Percentiles rank a stretch among this genome's conserved stretches.
Evolutionary conservation across 2,329 filamentous ascomycete genomes (phyloP).

Genomic region (Paraconiothyrium brasiliense): DNA sequence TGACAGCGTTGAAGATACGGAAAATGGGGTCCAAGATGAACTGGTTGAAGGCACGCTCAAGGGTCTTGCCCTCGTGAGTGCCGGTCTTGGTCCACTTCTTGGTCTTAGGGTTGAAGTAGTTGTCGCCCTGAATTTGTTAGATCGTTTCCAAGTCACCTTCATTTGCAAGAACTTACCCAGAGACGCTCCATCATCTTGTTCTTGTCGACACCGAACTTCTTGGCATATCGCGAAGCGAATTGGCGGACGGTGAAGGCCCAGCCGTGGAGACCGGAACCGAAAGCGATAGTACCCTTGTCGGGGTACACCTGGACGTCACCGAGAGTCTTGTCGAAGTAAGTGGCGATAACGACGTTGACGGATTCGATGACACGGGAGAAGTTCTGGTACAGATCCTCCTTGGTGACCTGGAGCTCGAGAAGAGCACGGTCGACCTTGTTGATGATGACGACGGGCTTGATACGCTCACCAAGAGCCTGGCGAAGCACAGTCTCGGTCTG

Average conservation of each 20-base stretch:
- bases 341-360: constrained; percentile 99
- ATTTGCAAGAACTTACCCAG: constrained; percentile 71
- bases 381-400: constrained; percentile 99
- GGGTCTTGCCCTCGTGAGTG: constrained; percentile 82
- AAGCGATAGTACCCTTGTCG: constrained; percentile 96
- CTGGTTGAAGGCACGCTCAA: constrained; percentile 99
- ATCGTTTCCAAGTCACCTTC: constrained; percentile 29
- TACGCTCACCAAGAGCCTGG: constrained; percentile 99
- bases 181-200: constrained; percentile 99
- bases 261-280: constrained; percentile 99
- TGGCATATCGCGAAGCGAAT: constrained; percentile 94
- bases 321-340: constrained; percentile 95
- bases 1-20: constrained; percentile 95
- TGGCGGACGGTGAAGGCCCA: constrained; percentile 99
- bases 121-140: constrained; percentile 73
- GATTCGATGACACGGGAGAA: constrained; percentile 99
- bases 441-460: constrained; percentile 99
- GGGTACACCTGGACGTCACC: constrained; percentile 99
- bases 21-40: constrained; percentile 99
- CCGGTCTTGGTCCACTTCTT: constrained; percentile 99
- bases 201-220: constrained; percentile 99
- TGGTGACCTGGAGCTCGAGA: constrained; percentile 96
- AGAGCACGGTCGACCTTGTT: constrained; percentile 99
- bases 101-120: constrained; percentile 99
- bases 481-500: constrained; percentile 99